Evolutionary conservation across 1,284 basidiomycete genomes (phyloP), one percentile per base, ranked within the genome.

Genomic region (Abortiporus biennis): DNA sequence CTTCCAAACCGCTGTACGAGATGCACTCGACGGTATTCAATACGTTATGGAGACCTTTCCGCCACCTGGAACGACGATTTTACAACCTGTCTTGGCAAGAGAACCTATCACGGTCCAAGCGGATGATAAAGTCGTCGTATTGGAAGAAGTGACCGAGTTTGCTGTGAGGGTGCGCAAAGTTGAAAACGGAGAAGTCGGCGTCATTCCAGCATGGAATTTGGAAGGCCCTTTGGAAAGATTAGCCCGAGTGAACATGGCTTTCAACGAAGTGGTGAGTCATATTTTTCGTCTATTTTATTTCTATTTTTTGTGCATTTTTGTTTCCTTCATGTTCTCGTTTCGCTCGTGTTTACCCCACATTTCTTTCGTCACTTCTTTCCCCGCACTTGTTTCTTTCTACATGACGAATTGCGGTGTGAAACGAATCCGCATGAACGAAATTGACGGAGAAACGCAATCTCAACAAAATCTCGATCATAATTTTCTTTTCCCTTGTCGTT

Each of bases 211-310:
- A 25, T 61, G 58, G 58, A 56, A 55, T 44, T 40, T 55, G 4
- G 59, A 61, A 48, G 57, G 52, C 35, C 53, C 59, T 21, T 47
- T 59, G 20, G 58, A 61, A 37, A 42, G 57, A 16, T 40, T 61
- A 20, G 58, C 59, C 39, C 40, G 59, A 38, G 40, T 59, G 38
- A 61, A 61, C 38, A 61, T 58, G 48, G 50, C 50, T 38, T 52
- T 56, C 44, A 61, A 61, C 50, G 59, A 61, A 36, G 54, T 53
- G 31, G 59, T 61, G 49, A 45, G 59, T 55, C 25, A 16, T 4
- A 11, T 34, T 30, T 36, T n/a, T 29, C n/a, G 8, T 8, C 9
- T 8, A 9, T 29, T 29, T 9, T 29, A 29, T 29, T 9, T 29
- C 8, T 24, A 17, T 21, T 30, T 22, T 12, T 20, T 13, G 19